phyloP scores from a whole-genome alignment of 2,329 filamentous ascomycete species.

The Lachnellula subtilissima region DNA sequence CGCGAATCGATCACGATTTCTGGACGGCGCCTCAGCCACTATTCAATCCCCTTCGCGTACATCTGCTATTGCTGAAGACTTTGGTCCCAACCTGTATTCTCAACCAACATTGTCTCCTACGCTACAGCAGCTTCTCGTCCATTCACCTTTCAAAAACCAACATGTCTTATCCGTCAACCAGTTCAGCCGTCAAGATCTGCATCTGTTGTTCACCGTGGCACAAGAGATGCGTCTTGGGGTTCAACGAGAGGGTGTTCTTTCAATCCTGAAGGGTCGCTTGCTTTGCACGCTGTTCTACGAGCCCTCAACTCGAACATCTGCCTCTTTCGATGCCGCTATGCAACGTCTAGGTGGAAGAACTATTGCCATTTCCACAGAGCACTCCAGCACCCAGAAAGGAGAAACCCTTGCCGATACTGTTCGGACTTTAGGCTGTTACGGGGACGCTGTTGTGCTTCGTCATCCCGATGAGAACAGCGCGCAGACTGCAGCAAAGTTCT shows the following conservation, averaged over 20 bases:
- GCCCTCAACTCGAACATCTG: constrained; percentile 90
- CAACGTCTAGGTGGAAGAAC: constrained; percentile 90
- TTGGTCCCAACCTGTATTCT: constrained; percentile 42
- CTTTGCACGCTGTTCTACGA: constrained; percentile 96
- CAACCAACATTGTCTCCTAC: constrained; percentile 53
- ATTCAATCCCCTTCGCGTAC: constrained; percentile 29
- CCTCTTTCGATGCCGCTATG: constrained; percentile 97
- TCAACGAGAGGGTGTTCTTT: constrained; percentile 83
- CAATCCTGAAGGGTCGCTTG: constrained; percentile 79
- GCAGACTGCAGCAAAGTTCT: constrained; percentile 78
- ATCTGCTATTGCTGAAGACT: constrained; percentile 39
- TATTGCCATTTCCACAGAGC: constrained; percentile 72
- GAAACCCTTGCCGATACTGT: constrained; percentile 91
- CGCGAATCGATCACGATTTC: constrained; percentile 30
- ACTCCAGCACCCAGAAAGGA: constrained; percentile 90
- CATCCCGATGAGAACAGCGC: constrained; percentile 81
- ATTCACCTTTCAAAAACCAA: constrained; percentile 81
- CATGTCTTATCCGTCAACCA: constrained; percentile 90
- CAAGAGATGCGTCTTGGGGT: constrained; percentile 97
- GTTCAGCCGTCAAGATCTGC: constrained; percentile 81
- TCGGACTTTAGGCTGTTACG: constrained; percentile 88
- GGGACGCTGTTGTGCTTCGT: constrained; percentile 91
- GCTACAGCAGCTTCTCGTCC: constrained; percentile 67
- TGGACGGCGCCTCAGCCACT: constrained; percentile 34
- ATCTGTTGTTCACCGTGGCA: constrained; percentile 91